Conservation (phyloP, 805 yeast species). For the Brettanomyces naardenensis region DNA sequence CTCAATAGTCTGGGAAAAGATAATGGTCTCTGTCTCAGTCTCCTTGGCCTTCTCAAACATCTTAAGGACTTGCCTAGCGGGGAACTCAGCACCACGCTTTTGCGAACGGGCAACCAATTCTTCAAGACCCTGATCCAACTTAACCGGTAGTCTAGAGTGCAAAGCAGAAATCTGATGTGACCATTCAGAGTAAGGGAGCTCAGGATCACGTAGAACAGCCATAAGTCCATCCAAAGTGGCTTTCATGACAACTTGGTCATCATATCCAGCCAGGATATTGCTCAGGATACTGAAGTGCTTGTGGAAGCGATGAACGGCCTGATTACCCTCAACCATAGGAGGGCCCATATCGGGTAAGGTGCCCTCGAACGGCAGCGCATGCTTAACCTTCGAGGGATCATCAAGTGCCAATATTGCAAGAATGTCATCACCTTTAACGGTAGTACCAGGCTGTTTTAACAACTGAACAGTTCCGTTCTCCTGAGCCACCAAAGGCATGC, state of each 20-base stretch:
- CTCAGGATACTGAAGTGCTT: constrained; percentile 51
- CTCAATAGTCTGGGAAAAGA: constrained; percentile 51
- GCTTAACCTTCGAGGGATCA: constrained; percentile 95
- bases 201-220: constrained; percentile 66
- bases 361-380: constrained; percentile 91
- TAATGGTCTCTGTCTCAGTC: constrained; percentile 33
- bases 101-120: constrained; percentile 58
- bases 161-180: constrained; percentile 74
- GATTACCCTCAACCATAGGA: constrained; percentile 75
- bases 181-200: constrained; percentile 94
- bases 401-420: constrained; percentile 90
- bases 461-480: constrained; percentile 91
- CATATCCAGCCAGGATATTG: constrained; percentile 84
- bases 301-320: constrained; percentile 69
- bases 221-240: constrained; percentile 68
- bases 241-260: constrained; percentile 91
- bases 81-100: constrained; percentile 76
- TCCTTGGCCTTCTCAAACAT: constrained; percentile 57
- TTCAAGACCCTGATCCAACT: constrained; percentile 61
- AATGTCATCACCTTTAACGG: constrained; percentile 93
- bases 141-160: constrained; percentile 80
- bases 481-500: constrained; percentile 92
- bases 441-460: constrained; percentile 97
- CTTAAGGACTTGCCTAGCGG: constrained; percentile 77
- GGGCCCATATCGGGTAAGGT: constrained; percentile 85